A percentile compares a stretch with the other conserved stretches of the same genome.
Evolutionary conservation across 768 basidiomycete species (phyloP).

Genomic region (Phanerodontia chrysosporium): DNA sequence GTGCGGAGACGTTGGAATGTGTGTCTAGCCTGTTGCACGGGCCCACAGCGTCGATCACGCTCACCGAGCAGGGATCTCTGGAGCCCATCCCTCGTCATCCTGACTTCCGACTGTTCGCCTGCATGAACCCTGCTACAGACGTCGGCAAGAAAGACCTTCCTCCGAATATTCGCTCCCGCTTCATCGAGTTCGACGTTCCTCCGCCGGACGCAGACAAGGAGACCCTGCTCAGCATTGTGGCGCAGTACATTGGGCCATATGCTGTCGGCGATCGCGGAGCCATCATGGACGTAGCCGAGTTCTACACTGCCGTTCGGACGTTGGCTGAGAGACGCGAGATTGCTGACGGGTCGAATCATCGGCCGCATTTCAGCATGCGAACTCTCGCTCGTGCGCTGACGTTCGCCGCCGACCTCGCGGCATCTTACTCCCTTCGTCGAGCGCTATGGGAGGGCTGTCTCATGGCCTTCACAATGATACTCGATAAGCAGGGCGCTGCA

Average conservation of each 20-base stretch:
- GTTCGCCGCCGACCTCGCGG: constrained; percentile 81
- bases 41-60: constrained; percentile 83
- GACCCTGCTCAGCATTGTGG: constrained; percentile 80
- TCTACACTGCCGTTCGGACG: constrained; percentile 78
- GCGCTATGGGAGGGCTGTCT: constrained; percentile 94
- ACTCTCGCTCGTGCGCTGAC: constrained; percentile 87
- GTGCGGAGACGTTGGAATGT: constrained; percentile 90
- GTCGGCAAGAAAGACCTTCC: constrained; percentile 98
- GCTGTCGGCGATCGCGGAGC: constrained; percentile 83
- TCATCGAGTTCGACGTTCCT: constrained; percentile 95
- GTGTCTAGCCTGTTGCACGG: constrained; percentile 83
- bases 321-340: constrained; percentile 71
- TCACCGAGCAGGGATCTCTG: constrained; percentile 90
- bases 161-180: constrained; percentile 82
- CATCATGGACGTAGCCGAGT: constrained; percentile 89
- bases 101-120: constrained; percentile 94
- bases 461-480: constrained; percentile 97
- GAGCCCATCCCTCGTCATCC: constrained; percentile 89
- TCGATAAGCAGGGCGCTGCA: constrained; percentile 69
- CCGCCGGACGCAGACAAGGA: constrained; percentile 90
- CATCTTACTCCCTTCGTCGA: constrained; percentile 73
- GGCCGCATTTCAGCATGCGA: constrained; percentile 96
- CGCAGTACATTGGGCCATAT: constrained; percentile 82
- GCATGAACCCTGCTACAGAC: constrained; percentile 99
- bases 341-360: constrained; percentile 89